These are phyloP conservation scores for Microsporum ferrugineum DNA, from an alignment of 2,329 filamentous ascomycete genomes.

Conservation along the genomic window DNA sequence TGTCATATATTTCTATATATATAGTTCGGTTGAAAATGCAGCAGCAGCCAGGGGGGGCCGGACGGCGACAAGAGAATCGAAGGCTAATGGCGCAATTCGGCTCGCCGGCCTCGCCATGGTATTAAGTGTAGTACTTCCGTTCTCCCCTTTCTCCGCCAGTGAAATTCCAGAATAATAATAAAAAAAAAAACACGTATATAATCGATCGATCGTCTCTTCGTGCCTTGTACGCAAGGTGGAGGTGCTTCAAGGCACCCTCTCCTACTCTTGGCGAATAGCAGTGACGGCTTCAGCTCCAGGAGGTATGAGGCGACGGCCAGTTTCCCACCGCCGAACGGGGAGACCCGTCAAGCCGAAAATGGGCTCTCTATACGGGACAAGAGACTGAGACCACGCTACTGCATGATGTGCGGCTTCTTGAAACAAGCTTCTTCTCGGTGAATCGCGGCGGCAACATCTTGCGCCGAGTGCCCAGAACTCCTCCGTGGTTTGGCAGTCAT, in stretches of 20 bases:
- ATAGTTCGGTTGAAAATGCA: background rate
- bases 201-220: background rate
- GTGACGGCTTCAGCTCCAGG: background rate
- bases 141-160: background rate
- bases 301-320: background rate
- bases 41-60: background rate
- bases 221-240: background rate
- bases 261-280: background rate
- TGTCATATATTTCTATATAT: background rate
- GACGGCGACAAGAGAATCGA: background rate
- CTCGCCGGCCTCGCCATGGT: background rate
- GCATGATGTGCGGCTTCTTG: slow-evolving; percentile 1
- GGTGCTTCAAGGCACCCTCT: background rate
- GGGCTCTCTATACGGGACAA: background rate
- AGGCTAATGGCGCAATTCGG: slow-evolving; percentile 3
- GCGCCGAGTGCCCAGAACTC: background rate
- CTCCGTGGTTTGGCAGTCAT: background rate
- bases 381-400: background rate
- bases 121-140: background rate
- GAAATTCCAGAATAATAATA: background rate
- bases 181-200: background rate
- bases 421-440: slow-evolving; percentile 2
- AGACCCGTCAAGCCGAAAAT: background rate
- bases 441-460: background rate
- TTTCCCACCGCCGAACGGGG: background rate